Base-by-base conservation (phyloP, 2,329 filamentous ascomycete genomes). In the Fusarium drepaniforme region DNA sequence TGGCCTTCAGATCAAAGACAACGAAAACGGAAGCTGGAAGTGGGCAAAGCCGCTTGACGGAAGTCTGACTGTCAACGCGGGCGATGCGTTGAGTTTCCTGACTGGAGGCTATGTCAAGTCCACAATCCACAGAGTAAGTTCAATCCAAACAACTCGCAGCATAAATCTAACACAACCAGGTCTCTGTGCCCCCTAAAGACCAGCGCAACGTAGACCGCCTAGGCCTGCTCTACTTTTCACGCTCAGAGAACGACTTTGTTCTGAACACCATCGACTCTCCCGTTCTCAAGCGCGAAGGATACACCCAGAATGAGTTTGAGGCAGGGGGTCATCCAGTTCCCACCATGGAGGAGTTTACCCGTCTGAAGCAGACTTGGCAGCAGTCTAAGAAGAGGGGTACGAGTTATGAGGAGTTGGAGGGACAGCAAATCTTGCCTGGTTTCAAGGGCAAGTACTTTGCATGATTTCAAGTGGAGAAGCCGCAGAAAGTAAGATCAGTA, bases 1-100 rank as follows among this genome's bases (percentile, higher is more conserved):
- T 0, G 89, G 86, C 0, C 82, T 91, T 2, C 89, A 91, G 74
- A 88, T 91, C 58, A 78, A 77, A 30, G 86, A 87, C 21, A 84
- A 85, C n/a, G 80, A 84, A 0, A 82, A 85, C 0, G 84, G 84
- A 1, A 68, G 85, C 4, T 89, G 88, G 87, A 88, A 86, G 44
- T 89, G 84, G 81, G 87, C 88, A 0, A 83, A 83, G 23, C 85
- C 87, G 1, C 83, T 88, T 3, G 83, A 87, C 8, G 87, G 86
- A 0, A 88, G 85, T 0, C 84, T 89, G 11, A 88, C 87, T 0
- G 86, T 89, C 35, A 89, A 89, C 62, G 85, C 87, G 0, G 86
- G 85, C 8, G 88, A 89, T 73, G 84, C 87, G 0, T 74, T 89
- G 40, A 86, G 85, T 4, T 85, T 85, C 21, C 74, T 89, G 13